Evolutionary conservation across 257 asterid species (phyloP), one percentile per base, ranked within the genome.

Genomic region (Solanum pennellii): DNA sequence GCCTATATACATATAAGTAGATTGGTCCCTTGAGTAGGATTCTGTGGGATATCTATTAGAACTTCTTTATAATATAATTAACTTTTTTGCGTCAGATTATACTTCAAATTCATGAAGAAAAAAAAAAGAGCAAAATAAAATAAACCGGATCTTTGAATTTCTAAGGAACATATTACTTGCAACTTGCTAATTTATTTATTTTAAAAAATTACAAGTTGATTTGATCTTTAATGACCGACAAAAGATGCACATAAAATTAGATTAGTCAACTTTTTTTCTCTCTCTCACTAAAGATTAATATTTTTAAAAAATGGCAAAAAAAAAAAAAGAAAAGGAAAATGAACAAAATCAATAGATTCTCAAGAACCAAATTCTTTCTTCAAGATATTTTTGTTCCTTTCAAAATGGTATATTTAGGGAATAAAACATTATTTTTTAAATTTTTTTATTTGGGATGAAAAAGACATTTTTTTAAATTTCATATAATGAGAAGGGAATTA

Each of bases 271-370:
- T 52, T 74, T 33, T 76, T 29, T 29, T 5, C 12, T 20, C 12
- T 18, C 27, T 15, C 41, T 49, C 39, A 13, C 18, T 47, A 1
- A 80, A 80, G 14, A 80, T 45, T 9, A 45, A 47, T 18, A 47
- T 45, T 25, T 33, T 7, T 39, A 21, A 39, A 75, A 71, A 75
- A 20, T 29, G 9, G 9, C 3, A 16, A 16, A 47, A 86, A 7
- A 6, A 37, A 33, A 33, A 33, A 33, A 3, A 52, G 1, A 31
- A 3, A 33, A 33, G 35, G 3, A 44, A 88, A 86, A 83, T 56
- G 73, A 89, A 74, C 88, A 73, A 29, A 35, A 86, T 47, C 86
- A 56, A 29, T 68, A 33, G 85, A 86, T 60, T 89, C 74, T 71
- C n/a, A 72, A 45, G 87, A 84, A 47, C 68, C 66, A 47, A 80